These are phyloP conservation scores for Suillus tomentosus DNA, from an alignment of 768 basidiomycete genomes.

Conservation along the genomic window DNA sequence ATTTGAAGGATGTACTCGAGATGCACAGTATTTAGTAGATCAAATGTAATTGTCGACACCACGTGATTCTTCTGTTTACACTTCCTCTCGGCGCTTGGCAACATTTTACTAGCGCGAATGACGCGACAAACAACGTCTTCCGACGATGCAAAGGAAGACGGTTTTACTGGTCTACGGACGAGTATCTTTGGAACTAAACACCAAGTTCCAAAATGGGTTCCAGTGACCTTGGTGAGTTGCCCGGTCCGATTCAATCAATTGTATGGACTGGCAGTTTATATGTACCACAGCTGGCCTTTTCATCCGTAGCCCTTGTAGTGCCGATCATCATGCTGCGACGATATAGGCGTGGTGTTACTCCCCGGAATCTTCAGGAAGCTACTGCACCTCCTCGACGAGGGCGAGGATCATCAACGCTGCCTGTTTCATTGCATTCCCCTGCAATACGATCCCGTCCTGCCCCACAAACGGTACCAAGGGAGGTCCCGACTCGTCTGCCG, in stretches of 20 bases:
- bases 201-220: conserved; percentile 9
- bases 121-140: conserved; percentile 8
- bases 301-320: conserved; percentile 17
- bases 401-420: neutral
- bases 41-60: neutral
- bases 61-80: neutral
- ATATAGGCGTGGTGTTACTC: conserved; percentile 11
- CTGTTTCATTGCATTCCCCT: neutral
- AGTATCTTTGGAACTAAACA: conserved; percentile 7
- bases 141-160: conserved; percentile 1
- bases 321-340: conserved; percentile 18
- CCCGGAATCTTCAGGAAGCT: conserved; percentile 1
- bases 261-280: neutral
- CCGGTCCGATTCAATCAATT: neutral
- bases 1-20: neutral
- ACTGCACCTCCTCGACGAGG: conserved; percentile 14
- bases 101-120: conserved; percentile 8
- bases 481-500: neutral
- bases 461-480: neutral
- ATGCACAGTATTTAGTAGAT: too few species aligned
- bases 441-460: neutral
- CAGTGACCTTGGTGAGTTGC: conserved; percentile 12
- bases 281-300: conserved; percentile 16
- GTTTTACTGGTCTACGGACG: neutral
- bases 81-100: neutral